These are phyloP conservation scores for Apiospora hydei DNA, from an alignment of 2,329 filamentous ascomycete species.

Conservation along the genomic window DNA sequence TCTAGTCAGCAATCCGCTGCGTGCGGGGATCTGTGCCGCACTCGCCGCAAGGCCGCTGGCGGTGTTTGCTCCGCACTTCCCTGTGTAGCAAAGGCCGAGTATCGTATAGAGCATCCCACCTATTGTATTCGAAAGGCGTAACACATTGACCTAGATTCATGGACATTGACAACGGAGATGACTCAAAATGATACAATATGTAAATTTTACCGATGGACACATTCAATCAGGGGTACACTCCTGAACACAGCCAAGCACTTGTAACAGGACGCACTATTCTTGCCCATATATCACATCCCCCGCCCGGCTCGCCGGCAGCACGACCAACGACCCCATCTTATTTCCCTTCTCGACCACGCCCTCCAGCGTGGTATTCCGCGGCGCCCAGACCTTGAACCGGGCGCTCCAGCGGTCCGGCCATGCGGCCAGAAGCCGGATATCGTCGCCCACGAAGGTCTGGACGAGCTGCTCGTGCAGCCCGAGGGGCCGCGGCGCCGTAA, in stretches of 20 bases:
- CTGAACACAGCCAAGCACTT: neutral
- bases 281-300: conserved; percentile 16
- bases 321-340: neutral
- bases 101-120: neutral
- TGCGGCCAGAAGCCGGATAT: conserved; percentile 13
- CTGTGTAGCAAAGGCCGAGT: neutral
- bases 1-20: neutral
- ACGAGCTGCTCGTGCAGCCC: conserved; percentile 23
- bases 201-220: neutral
- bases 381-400: conserved; percentile 22
- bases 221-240: neutral
- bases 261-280: neutral
- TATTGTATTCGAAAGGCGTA: neutral
- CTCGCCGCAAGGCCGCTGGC: neutral
- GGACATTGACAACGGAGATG: neutral
- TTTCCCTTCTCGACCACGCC: neutral
- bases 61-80: neutral
- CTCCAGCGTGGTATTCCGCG: conserved; percentile 18
- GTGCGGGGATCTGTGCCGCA: neutral
- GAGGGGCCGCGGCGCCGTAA: conserved; percentile 20
- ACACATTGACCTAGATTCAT: too few species aligned
- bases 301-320: conserved; percentile 3
- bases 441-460: conserved; percentile 18
- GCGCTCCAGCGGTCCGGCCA: conserved; percentile 20
- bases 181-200: neutral